Evolutionary conservation across 352 stramenopile genomes (phyloP).

Genomic region (Ophiocytium majus): DNA sequence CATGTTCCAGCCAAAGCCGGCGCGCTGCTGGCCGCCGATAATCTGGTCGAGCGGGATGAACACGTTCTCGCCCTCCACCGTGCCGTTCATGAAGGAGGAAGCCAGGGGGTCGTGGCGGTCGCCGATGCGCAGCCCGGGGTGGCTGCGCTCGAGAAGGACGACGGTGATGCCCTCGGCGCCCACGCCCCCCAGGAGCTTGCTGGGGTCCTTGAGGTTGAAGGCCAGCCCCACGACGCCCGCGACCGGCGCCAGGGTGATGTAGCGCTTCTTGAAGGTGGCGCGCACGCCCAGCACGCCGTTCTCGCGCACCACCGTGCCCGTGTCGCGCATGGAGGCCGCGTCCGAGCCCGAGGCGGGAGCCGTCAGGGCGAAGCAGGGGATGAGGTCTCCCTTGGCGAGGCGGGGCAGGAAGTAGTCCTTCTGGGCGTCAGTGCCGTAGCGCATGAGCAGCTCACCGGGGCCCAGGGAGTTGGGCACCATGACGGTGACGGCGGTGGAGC

Average conservation of each 20-base stretch:
- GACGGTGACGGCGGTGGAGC: conserved; percentile 79
- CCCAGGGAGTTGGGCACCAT: conserved; percentile 95
- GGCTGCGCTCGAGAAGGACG: conserved; percentile 88
- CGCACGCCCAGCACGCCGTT: conserved; percentile 91
- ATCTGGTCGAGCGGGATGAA: conserved; percentile 97
- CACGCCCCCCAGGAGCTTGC: conserved; percentile 84
- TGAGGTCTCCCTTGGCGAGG: conserved; percentile 86
- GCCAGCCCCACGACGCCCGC: conserved; percentile 92
- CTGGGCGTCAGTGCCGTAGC: conserved; percentile 91
- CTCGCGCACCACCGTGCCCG: conserved; percentile 83
- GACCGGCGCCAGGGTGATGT: conserved; percentile 96
- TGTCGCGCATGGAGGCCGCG: conserved; percentile 88
- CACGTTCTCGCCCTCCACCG: conserved; percentile 89
- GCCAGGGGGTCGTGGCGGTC: conserved; percentile 88
- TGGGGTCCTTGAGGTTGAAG: conserved; percentile 91
- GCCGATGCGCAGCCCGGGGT: conserved; percentile 88
- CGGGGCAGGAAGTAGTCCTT: conserved; percentile 91
- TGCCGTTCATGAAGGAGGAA: conserved; percentile 96
- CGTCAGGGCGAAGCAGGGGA: conserved; percentile 95
- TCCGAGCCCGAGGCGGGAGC: conserved; percentile 89
- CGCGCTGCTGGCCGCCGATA: conserved; percentile 89
- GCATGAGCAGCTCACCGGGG: conserved; percentile 88
- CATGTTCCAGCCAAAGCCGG: conserved; percentile 98
- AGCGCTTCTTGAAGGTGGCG: conserved; percentile 95
- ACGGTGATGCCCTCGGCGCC: conserved; percentile 93